Percentiles rank a stretch among this genome's conserved stretches.
Evolutionary conservation across 805 yeast species (phyloP).

Genomic region (Torulaspora gathmanii): DNA sequence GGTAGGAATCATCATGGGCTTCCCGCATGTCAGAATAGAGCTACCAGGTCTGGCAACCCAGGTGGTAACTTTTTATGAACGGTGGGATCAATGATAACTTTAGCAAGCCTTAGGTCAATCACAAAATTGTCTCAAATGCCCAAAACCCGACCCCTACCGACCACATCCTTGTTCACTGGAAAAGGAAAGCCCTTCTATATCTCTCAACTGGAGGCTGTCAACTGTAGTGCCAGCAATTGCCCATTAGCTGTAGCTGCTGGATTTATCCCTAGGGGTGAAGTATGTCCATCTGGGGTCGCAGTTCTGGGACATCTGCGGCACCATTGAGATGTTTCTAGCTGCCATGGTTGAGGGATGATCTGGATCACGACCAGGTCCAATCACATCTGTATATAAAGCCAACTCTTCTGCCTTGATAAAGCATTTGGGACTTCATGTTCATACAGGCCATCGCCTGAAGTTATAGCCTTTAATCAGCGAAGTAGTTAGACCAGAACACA

Average conservation of each 20-base stretch:
- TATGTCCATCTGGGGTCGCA: neutral
- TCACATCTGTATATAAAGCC: neutral
- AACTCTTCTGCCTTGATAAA: too few species aligned
- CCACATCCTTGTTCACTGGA: neutral
- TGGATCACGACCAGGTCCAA: neutral
- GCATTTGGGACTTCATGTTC: neutral
- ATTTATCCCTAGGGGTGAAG: neutral
- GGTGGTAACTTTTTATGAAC: neutral
- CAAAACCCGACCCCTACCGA: constrained; percentile 1
- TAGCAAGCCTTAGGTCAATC: neutral
- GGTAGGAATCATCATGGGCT: neutral
- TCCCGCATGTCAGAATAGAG: neutral
- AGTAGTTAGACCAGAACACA: neutral
- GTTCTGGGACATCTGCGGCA: neutral
- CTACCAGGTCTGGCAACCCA: too few species aligned
- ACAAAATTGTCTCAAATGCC: constrained; percentile 5
- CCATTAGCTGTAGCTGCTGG: neutral
- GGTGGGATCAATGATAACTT: neutral
- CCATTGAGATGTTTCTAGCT: too few species aligned
- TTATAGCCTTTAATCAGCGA: neutral
- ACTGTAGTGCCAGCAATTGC: too few species aligned
- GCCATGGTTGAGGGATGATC: neutral
- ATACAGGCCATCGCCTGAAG: neutral
- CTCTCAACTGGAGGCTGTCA: neutral
- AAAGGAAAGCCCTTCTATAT: constrained; percentile 1